Percentiles rank a stretch among this genome's conserved stretches.
Conservation (phyloP, 495 filamentous ascomycete genomes). For the Lophium mytilinum region DNA sequence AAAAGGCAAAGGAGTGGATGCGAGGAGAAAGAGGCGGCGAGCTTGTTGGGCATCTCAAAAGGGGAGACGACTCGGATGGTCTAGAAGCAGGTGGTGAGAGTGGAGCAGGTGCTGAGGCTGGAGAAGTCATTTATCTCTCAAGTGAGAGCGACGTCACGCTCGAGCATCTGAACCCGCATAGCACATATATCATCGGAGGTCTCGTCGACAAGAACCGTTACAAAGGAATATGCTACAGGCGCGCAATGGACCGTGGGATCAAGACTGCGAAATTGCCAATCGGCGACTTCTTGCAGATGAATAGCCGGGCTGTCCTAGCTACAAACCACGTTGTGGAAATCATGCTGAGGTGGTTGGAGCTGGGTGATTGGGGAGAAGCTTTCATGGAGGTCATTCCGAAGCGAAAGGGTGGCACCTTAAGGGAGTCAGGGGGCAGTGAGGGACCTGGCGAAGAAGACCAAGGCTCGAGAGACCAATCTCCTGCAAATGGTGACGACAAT, state of each 20-base stretch:
- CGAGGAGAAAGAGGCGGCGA: constrained; percentile 40
- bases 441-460: not conserved
- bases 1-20: constrained; percentile 55
- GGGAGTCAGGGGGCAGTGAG: constrained; percentile 22
- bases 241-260: constrained; percentile 63
- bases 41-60: constrained; percentile 45
- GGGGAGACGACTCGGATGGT: constrained; percentile 25
- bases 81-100: constrained; percentile 14
- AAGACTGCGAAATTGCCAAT: constrained; percentile 88
- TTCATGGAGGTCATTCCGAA: constrained; percentile 81
- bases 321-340: constrained; percentile 97
- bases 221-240: constrained; percentile 86
- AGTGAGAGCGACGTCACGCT: constrained; percentile 79
- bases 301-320: constrained; percentile 69
- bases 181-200: constrained; percentile 87
- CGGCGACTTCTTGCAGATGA: constrained; percentile 84
- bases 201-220: constrained; percentile 92
- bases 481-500: no score
- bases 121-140: constrained; percentile 73
- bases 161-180: constrained; percentile 69
- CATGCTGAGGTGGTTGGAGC: constrained; percentile 85
- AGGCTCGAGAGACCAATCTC: no score
- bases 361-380: constrained; percentile 79
- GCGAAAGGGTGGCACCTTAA: constrained; percentile 65
- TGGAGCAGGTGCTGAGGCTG: constrained; percentile 1